Evolutionary conservation across 768 basidiomycete species (phyloP).

Genomic region (Boletus pseudopeckii): DNA sequence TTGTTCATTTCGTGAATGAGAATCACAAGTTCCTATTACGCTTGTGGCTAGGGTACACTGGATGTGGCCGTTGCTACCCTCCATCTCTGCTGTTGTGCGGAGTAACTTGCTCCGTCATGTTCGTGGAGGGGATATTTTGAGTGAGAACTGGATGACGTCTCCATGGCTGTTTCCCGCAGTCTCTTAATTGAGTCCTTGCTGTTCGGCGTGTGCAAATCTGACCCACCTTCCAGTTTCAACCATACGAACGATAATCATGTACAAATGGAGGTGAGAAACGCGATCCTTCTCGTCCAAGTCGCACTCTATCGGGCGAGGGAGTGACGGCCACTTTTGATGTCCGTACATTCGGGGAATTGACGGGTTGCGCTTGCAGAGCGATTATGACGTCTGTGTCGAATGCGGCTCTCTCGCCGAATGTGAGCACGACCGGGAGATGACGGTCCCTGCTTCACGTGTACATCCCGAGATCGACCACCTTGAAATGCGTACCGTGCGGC

Average conservation of each 20-base stretch:
- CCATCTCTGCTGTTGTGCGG: constrained; percentile 8
- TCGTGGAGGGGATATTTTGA: background rate
- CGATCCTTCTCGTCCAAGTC: constrained; percentile 14
- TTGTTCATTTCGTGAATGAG: constrained; percentile 21
- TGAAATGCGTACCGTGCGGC: constrained; percentile 64
- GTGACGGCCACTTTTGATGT: constrained; percentile 2
- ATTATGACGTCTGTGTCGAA: constrained; percentile 66
- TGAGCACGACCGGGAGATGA: constrained; percentile 51
- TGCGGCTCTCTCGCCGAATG: constrained; percentile 72
- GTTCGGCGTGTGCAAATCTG: constrained; percentile 12
- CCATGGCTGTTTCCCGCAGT: background rate
- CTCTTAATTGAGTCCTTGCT: background rate
- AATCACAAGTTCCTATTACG: constrained; percentile 15
- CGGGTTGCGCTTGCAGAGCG: constrained; percentile 44
- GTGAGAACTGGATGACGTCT: background rate
- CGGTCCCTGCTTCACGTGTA: background rate
- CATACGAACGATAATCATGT: constrained; percentile 66
- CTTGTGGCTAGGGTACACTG: constrained; percentile 3
- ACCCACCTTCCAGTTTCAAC: constrained; percentile 55
- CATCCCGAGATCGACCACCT: constrained; percentile 38
- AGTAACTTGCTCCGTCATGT: constrained; percentile 1
- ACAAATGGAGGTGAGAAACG: constrained; percentile 60
- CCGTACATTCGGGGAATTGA: constrained; percentile 7
- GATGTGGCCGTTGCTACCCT: constrained; percentile 22
- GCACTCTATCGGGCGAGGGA: constrained; percentile 18